These are phyloP conservation scores for Dicorynia guianensis DNA, from an alignment of 306 rosid species.

Conservation along the genomic window DNA sequence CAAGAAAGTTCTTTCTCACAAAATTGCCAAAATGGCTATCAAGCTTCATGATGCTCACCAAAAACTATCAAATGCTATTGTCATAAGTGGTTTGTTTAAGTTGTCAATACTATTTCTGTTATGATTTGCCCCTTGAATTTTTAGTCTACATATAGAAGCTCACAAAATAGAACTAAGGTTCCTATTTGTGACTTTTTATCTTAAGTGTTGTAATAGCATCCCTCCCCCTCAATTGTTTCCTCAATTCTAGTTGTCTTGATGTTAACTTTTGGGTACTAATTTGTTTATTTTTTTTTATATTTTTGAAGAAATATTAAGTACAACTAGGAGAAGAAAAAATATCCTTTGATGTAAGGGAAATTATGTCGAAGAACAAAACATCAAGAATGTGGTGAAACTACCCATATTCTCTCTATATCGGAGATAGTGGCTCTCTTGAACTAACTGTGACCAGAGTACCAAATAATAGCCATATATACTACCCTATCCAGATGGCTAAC, in stretches of 20 bases:
- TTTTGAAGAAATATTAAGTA: no score
- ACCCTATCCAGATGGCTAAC: no score
- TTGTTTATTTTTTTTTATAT: no score
- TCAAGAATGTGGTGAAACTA: no score
- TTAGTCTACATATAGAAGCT: constrained; percentile 1
- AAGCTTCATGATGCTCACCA: constrained; percentile 94
- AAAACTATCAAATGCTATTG: constrained; percentile 95
- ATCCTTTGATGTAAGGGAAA: no score
- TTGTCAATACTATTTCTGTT: background rate
- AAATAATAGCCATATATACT: no score
- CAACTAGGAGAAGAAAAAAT: no score
- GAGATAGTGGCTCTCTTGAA: no score
- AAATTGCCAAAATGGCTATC: constrained; percentile 96
- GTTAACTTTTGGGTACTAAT: background rate
- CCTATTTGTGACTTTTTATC: constrained; percentile 1
- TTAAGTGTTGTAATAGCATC: background rate
- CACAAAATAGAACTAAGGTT: constrained; percentile 17
- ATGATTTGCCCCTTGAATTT: constrained; percentile 8
- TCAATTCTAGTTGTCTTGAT: constrained; percentile 1
- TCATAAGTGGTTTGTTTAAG: constrained; percentile 55
- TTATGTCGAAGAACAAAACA: no score
- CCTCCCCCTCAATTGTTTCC: constrained; percentile 20
- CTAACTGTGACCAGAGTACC: no score
- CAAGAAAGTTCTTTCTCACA: constrained; percentile 94
- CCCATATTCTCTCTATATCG: no score